These are phyloP conservation scores for Cerrena zonata DNA, from an alignment of 1,284 basidiomycete species.

Conservation along the genomic window DNA sequence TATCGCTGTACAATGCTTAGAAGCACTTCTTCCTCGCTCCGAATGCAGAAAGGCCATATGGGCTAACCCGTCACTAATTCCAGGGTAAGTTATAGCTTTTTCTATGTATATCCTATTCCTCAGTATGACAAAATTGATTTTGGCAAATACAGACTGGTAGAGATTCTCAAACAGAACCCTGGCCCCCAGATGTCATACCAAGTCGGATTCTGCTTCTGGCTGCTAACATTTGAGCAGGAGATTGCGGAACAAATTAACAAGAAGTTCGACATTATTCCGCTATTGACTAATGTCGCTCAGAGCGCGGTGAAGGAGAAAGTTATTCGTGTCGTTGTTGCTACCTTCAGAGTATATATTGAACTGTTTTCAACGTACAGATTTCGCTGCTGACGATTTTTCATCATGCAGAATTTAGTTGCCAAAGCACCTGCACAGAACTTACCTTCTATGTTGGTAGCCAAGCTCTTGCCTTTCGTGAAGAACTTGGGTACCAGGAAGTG, in stretches of 20 bases:
- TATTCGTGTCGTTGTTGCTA: constrained; percentile 88
- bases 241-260: constrained; percentile 70
- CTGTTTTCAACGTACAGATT: background rate
- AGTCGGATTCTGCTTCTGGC: constrained; percentile 88
- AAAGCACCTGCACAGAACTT: constrained; percentile 81
- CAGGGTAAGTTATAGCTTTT: constrained; percentile 47
- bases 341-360: constrained; percentile 63
- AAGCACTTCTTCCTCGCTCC: constrained; percentile 77
- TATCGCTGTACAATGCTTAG: constrained; percentile 85
- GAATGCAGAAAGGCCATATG: constrained; percentile 74
- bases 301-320: constrained; percentile 96
- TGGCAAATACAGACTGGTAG: constrained; percentile 52
- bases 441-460: constrained; percentile 86
- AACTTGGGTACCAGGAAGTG: constrained; percentile 84
- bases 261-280: constrained; percentile 85
- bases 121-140: no score
- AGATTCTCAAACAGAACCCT: constrained; percentile 70
- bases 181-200: constrained; percentile 95
- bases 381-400: background rate
- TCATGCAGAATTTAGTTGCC: constrained; percentile 72
- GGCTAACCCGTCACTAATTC: constrained; percentile 60
- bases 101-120: no score
- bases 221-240: constrained; percentile 84
- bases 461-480: constrained; percentile 81
- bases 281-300: constrained; percentile 82